phyloP scores from a whole-genome alignment of 2,329 filamentous ascomycete species.

The Leptoxyphium fumago region DNA sequence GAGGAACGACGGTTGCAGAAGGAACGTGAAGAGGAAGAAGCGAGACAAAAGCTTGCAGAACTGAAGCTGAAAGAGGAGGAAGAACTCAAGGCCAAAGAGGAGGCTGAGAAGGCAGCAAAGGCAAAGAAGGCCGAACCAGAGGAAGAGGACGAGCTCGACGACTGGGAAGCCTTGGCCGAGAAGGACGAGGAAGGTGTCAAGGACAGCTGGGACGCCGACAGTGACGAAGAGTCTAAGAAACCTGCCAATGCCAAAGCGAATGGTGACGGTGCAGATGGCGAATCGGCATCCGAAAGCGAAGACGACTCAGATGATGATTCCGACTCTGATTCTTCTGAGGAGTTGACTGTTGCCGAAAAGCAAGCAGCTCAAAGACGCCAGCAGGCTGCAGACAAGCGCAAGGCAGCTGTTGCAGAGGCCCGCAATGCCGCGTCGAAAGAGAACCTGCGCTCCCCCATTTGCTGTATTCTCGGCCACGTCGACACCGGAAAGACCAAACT shows the following conservation, averaged over 20 bases:
- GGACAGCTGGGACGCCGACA: constrained; percentile 87
- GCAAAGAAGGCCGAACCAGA: constrained; percentile 55
- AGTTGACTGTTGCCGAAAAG: constrained; percentile 54
- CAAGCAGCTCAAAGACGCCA: constrained; percentile 68
- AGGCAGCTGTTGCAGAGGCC: constrained; percentile 82
- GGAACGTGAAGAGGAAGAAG: constrained; percentile 34
- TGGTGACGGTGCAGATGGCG: constrained; percentile 16
- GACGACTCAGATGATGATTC: constrained; percentile 46
- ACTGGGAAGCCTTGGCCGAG: constrained; percentile 76
- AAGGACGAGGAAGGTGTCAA: constrained; percentile 67
- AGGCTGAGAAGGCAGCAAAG: constrained; percentile 54
- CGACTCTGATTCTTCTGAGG: constrained; percentile 43
- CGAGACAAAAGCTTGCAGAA: constrained; percentile 42
- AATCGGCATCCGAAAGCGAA: constrained; percentile 28
- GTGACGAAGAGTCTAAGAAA: constrained; percentile 47
- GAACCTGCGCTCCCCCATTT: constrained; percentile 91
- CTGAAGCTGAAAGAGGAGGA: constrained; percentile 40
- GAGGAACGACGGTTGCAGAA: constrained; percentile 31
- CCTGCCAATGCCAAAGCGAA: constrained; percentile 10
- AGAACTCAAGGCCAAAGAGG: constrained; percentile 63
- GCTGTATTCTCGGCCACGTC: constrained; percentile 99
- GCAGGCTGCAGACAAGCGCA: constrained; percentile 75
- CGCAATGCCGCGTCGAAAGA: constrained; percentile 83
- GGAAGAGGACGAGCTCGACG: constrained; percentile 51
- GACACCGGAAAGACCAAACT: constrained; percentile 99